Conservation (phyloP, 2,329 filamentous ascomycete species). For the Sporothrix pseudoabietina region DNA sequence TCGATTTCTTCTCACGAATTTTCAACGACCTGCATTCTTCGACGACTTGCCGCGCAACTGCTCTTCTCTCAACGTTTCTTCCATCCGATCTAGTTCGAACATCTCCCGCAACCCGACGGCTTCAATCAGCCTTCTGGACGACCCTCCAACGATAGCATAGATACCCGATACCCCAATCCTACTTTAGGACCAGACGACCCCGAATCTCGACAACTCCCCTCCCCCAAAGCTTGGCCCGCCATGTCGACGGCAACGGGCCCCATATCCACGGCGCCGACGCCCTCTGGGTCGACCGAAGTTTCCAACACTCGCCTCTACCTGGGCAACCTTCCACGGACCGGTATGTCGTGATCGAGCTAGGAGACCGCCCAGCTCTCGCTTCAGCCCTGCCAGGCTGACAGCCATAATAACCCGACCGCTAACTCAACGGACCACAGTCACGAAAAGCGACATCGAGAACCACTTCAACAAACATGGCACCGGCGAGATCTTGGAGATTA, state of each 20-base stretch:
- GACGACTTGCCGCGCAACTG: background rate
- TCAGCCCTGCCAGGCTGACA: slow-evolving; percentile 7
- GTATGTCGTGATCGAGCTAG: slow-evolving; percentile 51
- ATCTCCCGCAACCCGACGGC: background rate
- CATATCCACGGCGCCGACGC: slow-evolving; percentile 21
- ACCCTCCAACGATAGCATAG: background rate
- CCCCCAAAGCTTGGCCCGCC: slow-evolving; percentile 12
- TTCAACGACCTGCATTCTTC: slow-evolving; percentile 12
- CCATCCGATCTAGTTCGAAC: background rate
- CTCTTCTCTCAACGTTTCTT: background rate
- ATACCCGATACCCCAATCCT: background rate
- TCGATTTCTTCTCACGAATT: background rate
- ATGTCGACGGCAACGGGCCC: slow-evolving; percentile 31
- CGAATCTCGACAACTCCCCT: background rate
- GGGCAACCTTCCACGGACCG: slow-evolving; percentile 84
- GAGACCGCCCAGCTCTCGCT: background rate
- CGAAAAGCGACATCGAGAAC: slow-evolving; percentile 93
- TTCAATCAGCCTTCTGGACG: background rate
- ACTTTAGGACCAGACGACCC: background rate
- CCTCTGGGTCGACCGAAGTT: slow-evolving; percentile 64
- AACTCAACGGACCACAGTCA: slow-evolving; percentile 62
- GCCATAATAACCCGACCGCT: slow-evolving; percentile 38
- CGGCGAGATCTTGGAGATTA: slow-evolving; percentile 97
- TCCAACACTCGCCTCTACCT: slow-evolving; percentile 94
- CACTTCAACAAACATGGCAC: slow-evolving; percentile 96